Conservation (phyloP, 2,329 filamentous ascomycete species). For the Colletotrichum sp. region DNA sequence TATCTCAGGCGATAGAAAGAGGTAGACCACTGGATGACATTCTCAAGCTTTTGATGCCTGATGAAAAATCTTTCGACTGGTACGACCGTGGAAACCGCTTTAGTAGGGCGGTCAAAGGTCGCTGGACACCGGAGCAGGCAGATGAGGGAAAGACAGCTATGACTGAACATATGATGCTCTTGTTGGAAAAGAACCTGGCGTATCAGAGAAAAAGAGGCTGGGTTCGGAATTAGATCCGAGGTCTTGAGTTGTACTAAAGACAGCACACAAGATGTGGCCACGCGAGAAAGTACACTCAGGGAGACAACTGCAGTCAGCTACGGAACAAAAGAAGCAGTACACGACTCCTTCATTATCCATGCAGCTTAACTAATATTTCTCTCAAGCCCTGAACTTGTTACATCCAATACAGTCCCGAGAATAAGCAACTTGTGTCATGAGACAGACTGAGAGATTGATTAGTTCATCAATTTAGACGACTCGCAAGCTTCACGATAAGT, state of each 20-base stretch:
- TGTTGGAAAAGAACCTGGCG: neutral
- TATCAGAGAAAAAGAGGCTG: neutral
- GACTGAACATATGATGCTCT: neutral
- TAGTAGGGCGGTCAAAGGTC: too few relatives aligned
- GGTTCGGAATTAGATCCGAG: neutral
- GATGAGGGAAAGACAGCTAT: neutral
- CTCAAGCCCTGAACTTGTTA: too few relatives aligned
- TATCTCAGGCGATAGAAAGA: neutral
- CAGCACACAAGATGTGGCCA: neutral
- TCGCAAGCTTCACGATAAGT: neutral
- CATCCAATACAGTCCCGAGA: too few relatives aligned
- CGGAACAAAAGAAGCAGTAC: neutral
- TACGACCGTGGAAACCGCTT: too few relatives aligned
- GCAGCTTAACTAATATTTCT: too few relatives aligned
- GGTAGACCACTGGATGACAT: neutral
- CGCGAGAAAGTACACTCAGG: rapidly evolving
- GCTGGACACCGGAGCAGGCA: neutral
- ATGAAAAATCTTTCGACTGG: neutral
- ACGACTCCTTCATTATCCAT: neutral
- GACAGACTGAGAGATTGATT: neutral
- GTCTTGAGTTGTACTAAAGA: neutral
- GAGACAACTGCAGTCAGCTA: neutral
- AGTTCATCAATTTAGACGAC: rapidly evolving
- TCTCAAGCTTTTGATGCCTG: neutral
- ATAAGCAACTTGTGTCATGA: too few relatives aligned